Evolutionary conservation across 495 filamentous ascomycete genomes (phyloP).

Genomic region (Daldinia decipiens): DNA sequence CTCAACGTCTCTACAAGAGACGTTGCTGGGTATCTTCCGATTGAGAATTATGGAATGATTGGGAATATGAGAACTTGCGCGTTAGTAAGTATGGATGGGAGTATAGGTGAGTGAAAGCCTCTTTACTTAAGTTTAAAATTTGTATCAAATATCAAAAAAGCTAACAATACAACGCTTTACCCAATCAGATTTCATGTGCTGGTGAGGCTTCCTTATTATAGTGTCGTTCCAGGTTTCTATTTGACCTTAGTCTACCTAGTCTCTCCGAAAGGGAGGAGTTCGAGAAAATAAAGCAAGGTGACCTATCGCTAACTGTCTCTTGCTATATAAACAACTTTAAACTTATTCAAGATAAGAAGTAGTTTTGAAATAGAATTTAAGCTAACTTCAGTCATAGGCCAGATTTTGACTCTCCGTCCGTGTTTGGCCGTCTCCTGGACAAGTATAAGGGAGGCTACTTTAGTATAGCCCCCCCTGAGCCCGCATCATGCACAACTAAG

Average conservation of each 20-base stretch:
- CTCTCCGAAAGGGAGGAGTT: neutral
- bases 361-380: constrained; percentile 2
- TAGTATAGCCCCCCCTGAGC: constrained; percentile 64
- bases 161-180: constrained; percentile 12
- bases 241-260: neutral
- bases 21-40: constrained; percentile 64
- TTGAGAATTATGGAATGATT: constrained; percentile 80
- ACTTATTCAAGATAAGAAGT: neutral
- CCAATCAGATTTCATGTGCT: constrained; percentile 74
- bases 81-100: constrained; percentile 74
- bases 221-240: neutral
- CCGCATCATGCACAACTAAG: constrained; percentile 67
- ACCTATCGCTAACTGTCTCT: neutral
- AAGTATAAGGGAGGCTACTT: constrained; percentile 77
- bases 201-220: constrained; percentile 55
- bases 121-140: neutral
- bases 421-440: constrained; percentile 75
- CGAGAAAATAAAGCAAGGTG: neutral
- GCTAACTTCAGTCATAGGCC: constrained; percentile 58
- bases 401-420: constrained; percentile 72
- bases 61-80: constrained; percentile 83
- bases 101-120: constrained; percentile 52
- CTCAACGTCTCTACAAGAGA: constrained; percentile 47
- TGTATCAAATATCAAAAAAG: neutral
- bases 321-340: neutral